phyloP scores from a whole-genome alignment of 768 basidiomycete species.

The Coprinellus aureogranulatus region DNA sequence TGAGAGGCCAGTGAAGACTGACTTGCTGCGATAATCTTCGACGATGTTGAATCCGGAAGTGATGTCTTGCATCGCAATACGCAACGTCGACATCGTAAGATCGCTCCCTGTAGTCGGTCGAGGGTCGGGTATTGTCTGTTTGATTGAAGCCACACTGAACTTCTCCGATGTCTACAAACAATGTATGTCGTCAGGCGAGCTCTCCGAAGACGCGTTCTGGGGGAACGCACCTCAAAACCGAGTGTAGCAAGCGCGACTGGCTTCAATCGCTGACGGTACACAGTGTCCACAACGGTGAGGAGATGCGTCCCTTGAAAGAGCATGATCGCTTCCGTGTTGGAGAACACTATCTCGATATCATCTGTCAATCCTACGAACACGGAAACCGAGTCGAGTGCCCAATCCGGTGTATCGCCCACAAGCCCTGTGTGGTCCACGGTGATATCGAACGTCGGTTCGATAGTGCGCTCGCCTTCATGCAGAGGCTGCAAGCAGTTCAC shows the following conservation, averaged over 20 bases:
- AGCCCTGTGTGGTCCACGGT: background rate
- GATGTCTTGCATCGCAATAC: background rate
- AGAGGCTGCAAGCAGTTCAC: too few relatives aligned
- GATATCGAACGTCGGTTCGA: too few relatives aligned
- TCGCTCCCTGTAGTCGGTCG: background rate
- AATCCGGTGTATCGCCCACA: background rate
- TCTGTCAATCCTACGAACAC: background rate
- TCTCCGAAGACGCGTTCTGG: too few relatives aligned
- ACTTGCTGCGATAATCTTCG: background rate
- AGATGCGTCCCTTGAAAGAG: background rate
- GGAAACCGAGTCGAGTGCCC: background rate
- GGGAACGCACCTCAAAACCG: too few relatives aligned
- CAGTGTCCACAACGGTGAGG: background rate
- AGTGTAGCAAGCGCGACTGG: too few relatives aligned
- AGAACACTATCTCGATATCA: background rate
- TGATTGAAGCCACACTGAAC: background rate
- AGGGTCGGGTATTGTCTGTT: background rate
- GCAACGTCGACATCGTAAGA: background rate
- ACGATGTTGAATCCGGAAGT: background rate
- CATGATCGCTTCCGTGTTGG: background rate
- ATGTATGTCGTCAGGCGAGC: too few relatives aligned
- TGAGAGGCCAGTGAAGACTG: background rate
- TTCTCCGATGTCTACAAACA: background rate
- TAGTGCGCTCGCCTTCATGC: too few relatives aligned
- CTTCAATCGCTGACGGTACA: too few relatives aligned